phyloP scores from a whole-genome alignment of 169 alveolate species.

The Neospora caninum region DNA sequence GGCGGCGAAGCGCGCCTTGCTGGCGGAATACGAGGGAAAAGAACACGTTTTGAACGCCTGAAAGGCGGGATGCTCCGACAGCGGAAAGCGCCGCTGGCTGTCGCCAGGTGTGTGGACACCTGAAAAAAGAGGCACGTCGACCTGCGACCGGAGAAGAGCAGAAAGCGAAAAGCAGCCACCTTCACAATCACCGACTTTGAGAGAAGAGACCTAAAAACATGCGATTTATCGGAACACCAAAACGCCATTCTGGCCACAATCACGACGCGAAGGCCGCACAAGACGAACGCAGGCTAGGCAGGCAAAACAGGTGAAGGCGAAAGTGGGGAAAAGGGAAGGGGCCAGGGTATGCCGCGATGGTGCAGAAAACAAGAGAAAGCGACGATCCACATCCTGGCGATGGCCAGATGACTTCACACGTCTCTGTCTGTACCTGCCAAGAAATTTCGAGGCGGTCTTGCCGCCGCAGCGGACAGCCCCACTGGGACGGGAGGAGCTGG shows the following conservation, averaged over 20 bases:
- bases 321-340: no score
- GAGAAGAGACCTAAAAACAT: no score
- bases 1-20: slow-evolving; percentile 1
- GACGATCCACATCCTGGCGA: no score
- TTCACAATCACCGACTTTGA: no score
- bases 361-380: no score
- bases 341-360: no score
- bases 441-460: background rate
- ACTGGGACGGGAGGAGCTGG: background rate
- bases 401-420: no score
- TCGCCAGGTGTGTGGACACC: background rate
- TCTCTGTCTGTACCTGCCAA: background rate
- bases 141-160: background rate
- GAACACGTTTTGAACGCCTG: background rate
- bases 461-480: background rate
- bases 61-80: background rate
- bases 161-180: background rate
- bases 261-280: no score
- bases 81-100: background rate
- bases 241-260: no score
- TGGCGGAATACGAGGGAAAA: background rate
- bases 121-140: slow-evolving; percentile 5
- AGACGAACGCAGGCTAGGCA: no score
- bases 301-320: no score
- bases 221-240: no score